phyloP scores from a whole-genome alignment of 257 asterid species.

The Buddleja alternifolia region DNA sequence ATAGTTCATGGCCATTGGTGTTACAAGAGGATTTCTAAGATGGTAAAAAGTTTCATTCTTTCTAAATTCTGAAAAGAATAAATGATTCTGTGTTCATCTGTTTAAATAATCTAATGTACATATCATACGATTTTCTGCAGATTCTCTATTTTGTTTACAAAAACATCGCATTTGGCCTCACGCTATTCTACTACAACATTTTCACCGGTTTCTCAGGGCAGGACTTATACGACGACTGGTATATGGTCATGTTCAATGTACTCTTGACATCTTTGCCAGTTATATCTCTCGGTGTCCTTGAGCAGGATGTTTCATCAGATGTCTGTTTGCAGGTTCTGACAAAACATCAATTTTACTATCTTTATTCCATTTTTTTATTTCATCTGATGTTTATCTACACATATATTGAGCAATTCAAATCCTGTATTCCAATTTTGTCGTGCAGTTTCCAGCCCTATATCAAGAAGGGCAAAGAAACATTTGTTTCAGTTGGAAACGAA shows the following conservation, averaged over 20 bases:
- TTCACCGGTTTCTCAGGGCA: constrained; percentile 64
- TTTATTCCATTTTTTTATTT: not conserved
- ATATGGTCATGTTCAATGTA: constrained; percentile 71
- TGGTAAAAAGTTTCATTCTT: constrained; percentile 36
- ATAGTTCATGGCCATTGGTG: constrained; percentile 76
- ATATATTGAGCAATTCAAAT: constrained; percentile 3
- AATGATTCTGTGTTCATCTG: not conserved
- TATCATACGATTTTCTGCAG: constrained; percentile 35
- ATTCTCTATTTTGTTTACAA: constrained; percentile 72
- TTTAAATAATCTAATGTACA: not conserved
- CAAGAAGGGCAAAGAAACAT: constrained; percentile 56
- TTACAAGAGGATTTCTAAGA: constrained; percentile 63
- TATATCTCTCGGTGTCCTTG: constrained; percentile 65
- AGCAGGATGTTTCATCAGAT: constrained; percentile 67
- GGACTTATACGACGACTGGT: constrained; percentile 68
- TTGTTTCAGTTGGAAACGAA: constrained; percentile 58
- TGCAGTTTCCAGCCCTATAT: constrained; percentile 65
- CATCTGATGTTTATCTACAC: not conserved
- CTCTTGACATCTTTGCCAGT: constrained; percentile 75
- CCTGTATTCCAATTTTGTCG: not conserved
- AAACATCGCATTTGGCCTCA: constrained; percentile 66
- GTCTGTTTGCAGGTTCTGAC: constrained; percentile 60
- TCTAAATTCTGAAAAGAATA: not conserved
- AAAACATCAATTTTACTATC: not conserved
- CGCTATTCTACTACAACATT: constrained; percentile 62